These are phyloP conservation scores for Rhododendron mucronatum DNA, from an alignment of 148 eudicot genomes.

Conservation along the genomic window DNA sequence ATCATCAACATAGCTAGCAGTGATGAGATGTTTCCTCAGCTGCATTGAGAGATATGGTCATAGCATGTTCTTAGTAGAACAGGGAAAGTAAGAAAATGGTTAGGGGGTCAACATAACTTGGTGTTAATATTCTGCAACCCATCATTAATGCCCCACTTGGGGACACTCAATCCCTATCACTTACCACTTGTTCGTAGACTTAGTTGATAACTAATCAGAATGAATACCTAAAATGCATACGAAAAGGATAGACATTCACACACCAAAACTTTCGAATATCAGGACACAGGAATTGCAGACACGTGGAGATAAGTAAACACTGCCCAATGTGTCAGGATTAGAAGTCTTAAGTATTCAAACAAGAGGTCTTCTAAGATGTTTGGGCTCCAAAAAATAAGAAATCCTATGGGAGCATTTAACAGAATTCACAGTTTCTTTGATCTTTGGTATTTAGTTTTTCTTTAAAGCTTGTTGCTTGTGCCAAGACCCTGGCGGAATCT, in stretches of 20 bases:
- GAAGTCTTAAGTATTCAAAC: background rate
- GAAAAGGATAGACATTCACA: background rate
- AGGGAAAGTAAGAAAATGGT: background rate
- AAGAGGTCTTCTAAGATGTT: background rate
- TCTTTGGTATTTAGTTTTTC: background rate
- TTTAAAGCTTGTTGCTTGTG: background rate
- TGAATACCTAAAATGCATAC: background rate
- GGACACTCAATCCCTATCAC: background rate
- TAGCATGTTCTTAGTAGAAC: background rate
- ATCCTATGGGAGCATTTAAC: background rate
- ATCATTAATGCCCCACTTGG: background rate
- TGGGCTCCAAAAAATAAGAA: background rate
- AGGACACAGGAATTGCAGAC: background rate
- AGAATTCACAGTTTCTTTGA: background rate
- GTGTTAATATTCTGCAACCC: background rate
- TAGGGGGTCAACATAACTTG: background rate
- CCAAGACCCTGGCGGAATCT: background rate
- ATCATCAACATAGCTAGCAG: slow-evolving; percentile 91
- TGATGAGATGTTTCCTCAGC: slow-evolving; percentile 81
- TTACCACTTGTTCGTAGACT: background rate
- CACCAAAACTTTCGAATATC: background rate
- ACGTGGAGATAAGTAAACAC: background rate
- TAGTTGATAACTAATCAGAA: background rate
- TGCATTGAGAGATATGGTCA: slow-evolving; percentile 37
- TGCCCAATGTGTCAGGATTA: background rate